Base-by-base conservation (phyloP, 805 yeast genomes). In the Peterozyma xylosa region DNA sequence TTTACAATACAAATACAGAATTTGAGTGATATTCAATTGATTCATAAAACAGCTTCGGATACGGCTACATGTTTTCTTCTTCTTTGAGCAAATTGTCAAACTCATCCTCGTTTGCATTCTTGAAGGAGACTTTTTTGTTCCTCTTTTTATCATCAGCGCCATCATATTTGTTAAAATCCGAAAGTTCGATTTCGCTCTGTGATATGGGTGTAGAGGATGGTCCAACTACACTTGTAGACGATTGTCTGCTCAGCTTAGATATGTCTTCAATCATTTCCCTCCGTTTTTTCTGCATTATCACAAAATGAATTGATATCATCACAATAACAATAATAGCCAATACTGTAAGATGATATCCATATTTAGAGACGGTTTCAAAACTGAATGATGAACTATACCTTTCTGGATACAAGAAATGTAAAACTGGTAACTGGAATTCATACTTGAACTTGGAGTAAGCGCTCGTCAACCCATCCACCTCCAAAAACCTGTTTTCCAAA, bases 81-180 rank as follows among this genome's bases (percentile, higher is more conserved):
- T 40, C 27, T 13, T 39, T 35, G 16, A 43, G 27, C 33, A 43
- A 43, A n/a, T 43, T 39, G 15, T 36, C 17, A 11, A 39, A 29
- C 16, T 43, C 46, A 14, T 39, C 39, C 14, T 30, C 42, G 15
- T 43, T 37, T 18, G 38, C 46, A 15, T 38, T 32, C 30, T 43
- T 43, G 40, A 32, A 43, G 11, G 42, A 34, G 13, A 39, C 39
- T 30, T 43, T 43, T 16, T 38, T 39, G 16, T 43, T 43, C 17
- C 16, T 30, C 30, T 35, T 41, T 33, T 41, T 41, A n/a, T 42
- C 45, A 32, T 33, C 38, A 16, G 16, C 35, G 9, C 10, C 35
- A 33, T n/a, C 30, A 32, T 18, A 9, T 15, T 15, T 35, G 38
- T 35, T 13, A 17, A 21, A 21, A 7, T 21, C 27, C 27, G 27